A percentile compares a stretch with the other conserved stretches of the same genome.
Evolutionary conservation across 2,329 filamentous ascomycete genomes (phyloP).

Genomic region (Scedosporium apiospermum): DNA sequence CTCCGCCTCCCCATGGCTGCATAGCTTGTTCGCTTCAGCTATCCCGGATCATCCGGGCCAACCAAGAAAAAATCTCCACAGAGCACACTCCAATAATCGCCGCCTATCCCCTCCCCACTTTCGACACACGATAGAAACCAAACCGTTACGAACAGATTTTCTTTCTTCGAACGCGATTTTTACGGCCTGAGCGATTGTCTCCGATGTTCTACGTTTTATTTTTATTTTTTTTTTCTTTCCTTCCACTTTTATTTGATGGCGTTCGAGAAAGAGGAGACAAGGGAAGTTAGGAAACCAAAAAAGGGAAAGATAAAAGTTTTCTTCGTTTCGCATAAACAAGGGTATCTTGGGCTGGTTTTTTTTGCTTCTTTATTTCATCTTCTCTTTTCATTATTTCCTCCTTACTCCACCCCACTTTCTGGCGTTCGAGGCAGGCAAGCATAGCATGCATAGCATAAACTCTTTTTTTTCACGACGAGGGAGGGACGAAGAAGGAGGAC

Average conservation of each 20-base stretch:
- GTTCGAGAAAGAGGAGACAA: neutral
- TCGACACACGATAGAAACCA: neutral
- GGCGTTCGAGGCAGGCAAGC: neutral
- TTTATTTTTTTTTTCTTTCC: neutral
- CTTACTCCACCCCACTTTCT: neutral
- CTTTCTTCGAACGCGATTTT: neutral
- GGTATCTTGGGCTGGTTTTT: neutral
- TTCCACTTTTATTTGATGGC: conserved; percentile 2
- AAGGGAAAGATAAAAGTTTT: conserved; percentile 1
- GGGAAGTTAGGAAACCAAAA: neutral
- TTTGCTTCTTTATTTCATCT: conserved; percentile 2
- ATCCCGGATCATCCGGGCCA: neutral
- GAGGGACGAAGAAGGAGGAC: neutral
- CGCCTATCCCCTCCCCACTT: neutral
- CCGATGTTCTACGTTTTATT: neutral
- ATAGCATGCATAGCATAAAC: neutral
- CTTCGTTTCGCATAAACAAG: neutral
- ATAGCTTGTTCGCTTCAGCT: neutral
- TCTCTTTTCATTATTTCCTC: neutral
- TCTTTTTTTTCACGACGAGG: neutral
- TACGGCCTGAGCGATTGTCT: conserved; percentile 1
- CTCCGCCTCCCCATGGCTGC: conserved; percentile 5
- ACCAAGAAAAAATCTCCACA: too few species aligned
- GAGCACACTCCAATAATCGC: neutral
- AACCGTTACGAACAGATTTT: neutral